Evolutionary conservation across 164 flowering plant species (phyloP).

Genomic region (Hamamelis virginiana): DNA sequence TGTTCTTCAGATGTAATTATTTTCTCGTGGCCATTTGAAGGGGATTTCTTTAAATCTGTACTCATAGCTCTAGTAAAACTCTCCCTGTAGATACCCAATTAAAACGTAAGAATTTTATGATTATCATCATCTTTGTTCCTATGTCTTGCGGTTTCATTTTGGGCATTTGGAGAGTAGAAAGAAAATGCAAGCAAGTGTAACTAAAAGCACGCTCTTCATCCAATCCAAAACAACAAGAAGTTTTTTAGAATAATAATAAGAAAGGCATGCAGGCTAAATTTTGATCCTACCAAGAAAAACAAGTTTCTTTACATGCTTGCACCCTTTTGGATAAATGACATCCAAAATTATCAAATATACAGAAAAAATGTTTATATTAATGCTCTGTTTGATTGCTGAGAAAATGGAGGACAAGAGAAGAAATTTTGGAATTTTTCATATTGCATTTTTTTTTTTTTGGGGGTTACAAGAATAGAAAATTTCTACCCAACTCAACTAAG

Average conservation of each 20-base stretch:
- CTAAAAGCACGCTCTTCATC: background rate
- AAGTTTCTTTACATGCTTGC: background rate
- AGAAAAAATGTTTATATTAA: background rate
- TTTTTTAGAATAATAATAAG: background rate
- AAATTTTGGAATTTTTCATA: background rate
- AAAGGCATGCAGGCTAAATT: background rate
- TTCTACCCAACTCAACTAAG: background rate
- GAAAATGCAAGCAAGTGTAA: background rate
- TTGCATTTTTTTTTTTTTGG: too few species aligned
- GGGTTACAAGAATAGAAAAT: too few species aligned
- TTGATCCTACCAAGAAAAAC: background rate
- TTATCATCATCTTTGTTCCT: background rate
- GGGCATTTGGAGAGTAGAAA: background rate
- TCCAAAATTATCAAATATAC: background rate
- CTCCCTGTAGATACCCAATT: constrained; percentile 16
- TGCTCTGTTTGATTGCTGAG: background rate
- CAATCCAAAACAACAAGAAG: background rate
- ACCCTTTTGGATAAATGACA: background rate
- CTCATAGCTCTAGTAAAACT: constrained; percentile 35
- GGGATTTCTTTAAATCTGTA: constrained; percentile 29
- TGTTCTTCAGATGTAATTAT: constrained; percentile 42
- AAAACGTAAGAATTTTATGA: constrained; percentile 2
- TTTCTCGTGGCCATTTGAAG: constrained; percentile 45
- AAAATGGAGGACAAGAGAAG: background rate
- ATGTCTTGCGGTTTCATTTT: background rate